Conservation (phyloP, 1,284 basidiomycete genomes). For the Dichomitus squalens region DNA sequence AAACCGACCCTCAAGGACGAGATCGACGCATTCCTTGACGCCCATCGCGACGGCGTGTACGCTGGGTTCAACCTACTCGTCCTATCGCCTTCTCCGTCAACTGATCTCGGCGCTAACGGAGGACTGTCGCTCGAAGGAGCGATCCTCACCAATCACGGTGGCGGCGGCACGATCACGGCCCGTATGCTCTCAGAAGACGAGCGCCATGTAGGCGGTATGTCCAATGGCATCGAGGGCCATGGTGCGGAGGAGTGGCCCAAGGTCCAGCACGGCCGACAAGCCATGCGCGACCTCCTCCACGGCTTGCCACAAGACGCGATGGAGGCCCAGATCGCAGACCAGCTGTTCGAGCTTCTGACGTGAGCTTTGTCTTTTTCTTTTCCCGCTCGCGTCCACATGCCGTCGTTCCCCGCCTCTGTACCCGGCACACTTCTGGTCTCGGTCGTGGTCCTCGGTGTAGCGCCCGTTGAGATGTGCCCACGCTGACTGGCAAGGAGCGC, state of each 20-base stretch:
- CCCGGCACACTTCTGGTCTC: slow-evolving; percentile 3
- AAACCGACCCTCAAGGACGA: slow-evolving; percentile 46
- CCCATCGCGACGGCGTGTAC: slow-evolving; percentile 46
- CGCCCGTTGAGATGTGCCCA: neutral
- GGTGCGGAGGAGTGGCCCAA: slow-evolving; percentile 71
- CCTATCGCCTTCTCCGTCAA: slow-evolving; percentile 34
- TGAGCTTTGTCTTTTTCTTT: slow-evolving; percentile 41
- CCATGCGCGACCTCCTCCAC: slow-evolving; percentile 45
- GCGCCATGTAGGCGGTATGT: slow-evolving; percentile 56
- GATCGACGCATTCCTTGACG: slow-evolving; percentile 44
- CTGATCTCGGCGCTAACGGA: slow-evolving; percentile 19
- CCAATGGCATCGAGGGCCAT: slow-evolving; percentile 69
- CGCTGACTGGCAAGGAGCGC: too few relatives aligned
- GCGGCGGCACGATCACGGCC: slow-evolving; percentile 56
- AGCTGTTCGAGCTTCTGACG: slow-evolving; percentile 66
- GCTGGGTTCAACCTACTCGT: slow-evolving; percentile 81
- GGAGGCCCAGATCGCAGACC: slow-evolving; percentile 55
- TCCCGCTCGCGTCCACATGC: neutral
- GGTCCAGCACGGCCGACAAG: slow-evolving; percentile 57
- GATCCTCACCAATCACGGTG: slow-evolving; percentile 70
- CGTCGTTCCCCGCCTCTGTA: slow-evolving; percentile 1
- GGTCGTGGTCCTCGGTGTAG: neutral
- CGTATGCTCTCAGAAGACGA: slow-evolving; percentile 54
- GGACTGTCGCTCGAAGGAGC: slow-evolving; percentile 50
- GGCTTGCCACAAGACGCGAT: slow-evolving; percentile 38